Conservation (phyloP, 768 basidiomycete genomes). For the Suillus plorans region DNA sequence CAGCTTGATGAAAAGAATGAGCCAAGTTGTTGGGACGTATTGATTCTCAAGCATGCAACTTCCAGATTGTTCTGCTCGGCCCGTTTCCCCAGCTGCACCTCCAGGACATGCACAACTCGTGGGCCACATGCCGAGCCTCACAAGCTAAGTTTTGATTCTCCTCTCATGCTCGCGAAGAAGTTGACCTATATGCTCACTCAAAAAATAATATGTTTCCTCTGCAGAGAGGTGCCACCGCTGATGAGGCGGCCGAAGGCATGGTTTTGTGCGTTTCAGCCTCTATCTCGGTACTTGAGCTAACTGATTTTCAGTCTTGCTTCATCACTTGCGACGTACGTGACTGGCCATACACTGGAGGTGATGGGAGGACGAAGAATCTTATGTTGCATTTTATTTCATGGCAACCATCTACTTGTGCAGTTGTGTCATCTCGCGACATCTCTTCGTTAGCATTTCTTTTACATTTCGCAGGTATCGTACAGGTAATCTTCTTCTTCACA, state of each 20-base stretch:
- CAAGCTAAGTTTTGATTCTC: too few species aligned
- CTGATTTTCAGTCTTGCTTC: constrained; percentile 58
- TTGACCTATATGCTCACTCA: too few species aligned
- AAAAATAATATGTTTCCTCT: constrained; percentile 28
- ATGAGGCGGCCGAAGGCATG: constrained; percentile 74
- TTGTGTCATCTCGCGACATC: not conserved
- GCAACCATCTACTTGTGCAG: not conserved
- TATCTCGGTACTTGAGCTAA: not conserved
- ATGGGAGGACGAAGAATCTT: constrained; percentile 80
- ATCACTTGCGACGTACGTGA: constrained; percentile 75
- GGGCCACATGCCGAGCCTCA: too few species aligned
- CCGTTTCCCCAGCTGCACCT: too few species aligned
- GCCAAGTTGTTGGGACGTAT: too few species aligned
- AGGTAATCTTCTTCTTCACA: not conserved
- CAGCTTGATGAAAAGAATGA: too few species aligned
- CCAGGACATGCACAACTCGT: too few species aligned
- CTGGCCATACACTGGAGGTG: constrained; percentile 81
- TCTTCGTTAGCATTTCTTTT: not conserved
- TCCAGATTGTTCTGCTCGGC: too few species aligned
- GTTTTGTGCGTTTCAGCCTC: constrained; percentile 61
- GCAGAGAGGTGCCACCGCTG: constrained; percentile 53
- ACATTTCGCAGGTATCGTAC: not conserved
- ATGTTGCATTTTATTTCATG: constrained; percentile 9
- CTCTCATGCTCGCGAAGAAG: too few species aligned
- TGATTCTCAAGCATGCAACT: too few species aligned